Percentiles rank a stretch among this genome's conserved stretches.
These are phyloP conservation scores for Agaricales sp. DNA, from an alignment of 1,284 basidiomycete species.

Conservation along the genomic window DNA sequence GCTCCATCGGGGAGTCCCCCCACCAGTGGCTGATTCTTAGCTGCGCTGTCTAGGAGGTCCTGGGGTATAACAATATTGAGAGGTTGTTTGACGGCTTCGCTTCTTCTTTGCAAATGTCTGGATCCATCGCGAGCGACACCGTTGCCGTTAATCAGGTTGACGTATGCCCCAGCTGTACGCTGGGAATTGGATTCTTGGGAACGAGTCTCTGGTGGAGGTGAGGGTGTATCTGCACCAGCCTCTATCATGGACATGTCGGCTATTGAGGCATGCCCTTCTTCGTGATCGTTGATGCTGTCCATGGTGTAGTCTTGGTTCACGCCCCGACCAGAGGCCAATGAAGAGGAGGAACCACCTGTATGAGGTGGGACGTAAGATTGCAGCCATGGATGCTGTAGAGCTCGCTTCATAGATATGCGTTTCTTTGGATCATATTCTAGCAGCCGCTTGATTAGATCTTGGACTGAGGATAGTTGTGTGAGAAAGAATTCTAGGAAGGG, in stretches of 20 bases:
- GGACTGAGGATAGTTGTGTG: slow-evolving; percentile 12
- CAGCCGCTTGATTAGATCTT: slow-evolving; percentile 17
- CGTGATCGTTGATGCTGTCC: not conserved
- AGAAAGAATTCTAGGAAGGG: not conserved
- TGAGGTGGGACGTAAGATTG: slow-evolving; percentile 16
- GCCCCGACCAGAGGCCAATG: slow-evolving; percentile 9
- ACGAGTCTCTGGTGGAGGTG: not conserved
- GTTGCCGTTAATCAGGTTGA: not conserved
- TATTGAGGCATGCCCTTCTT: not conserved
- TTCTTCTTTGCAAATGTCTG: not conserved
- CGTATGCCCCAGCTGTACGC: too few species aligned
- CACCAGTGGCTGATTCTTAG: not conserved
- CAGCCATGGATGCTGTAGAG: slow-evolving; percentile 63
- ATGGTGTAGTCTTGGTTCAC: slow-evolving; percentile 13
- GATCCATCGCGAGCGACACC: too few species aligned
- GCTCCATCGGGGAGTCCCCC: not conserved
- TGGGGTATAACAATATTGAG: not conserved
- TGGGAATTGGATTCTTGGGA: not conserved
- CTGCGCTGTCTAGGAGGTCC: not conserved
- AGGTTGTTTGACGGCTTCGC: not conserved
- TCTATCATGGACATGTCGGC: not conserved
- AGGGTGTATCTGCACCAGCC: not conserved
- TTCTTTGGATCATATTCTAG: slow-evolving; percentile 34
- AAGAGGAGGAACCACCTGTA: slow-evolving; percentile 15
- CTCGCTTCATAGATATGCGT: slow-evolving; percentile 50